Evolutionary conservation across 108 stramenopile species (phyloP).

Genomic region (Mayamaea pseudoterrestris): DNA sequence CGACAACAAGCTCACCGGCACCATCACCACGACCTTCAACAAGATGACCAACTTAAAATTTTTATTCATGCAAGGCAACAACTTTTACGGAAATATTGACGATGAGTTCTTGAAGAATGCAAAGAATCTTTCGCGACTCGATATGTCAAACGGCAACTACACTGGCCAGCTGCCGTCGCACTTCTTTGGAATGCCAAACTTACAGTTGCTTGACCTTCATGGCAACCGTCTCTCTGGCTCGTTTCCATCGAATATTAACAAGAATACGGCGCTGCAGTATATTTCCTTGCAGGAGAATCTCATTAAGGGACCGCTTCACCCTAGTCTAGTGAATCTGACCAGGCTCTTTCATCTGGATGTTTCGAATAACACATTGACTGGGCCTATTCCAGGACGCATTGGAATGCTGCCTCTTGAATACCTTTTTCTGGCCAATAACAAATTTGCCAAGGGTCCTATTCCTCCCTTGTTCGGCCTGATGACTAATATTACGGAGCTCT

Average conservation of each 20-base stretch:
- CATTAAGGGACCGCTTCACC: conserved; percentile 2
- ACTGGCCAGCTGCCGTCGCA: conserved; percentile 16
- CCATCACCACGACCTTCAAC: conserved; percentile 10
- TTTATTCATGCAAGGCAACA: conserved; percentile 25
- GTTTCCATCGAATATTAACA: conserved; percentile 6
- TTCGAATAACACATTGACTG: conserved; percentile 9
- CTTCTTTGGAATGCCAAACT: conserved; percentile 16
- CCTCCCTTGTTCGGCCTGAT: not conserved
- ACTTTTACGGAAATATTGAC: conserved; percentile 16
- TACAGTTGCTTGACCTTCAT: conserved; percentile 24
- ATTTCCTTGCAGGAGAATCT: conserved; percentile 14
- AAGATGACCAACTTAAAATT: conserved; percentile 12
- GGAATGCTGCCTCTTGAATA: not conserved
- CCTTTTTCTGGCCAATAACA: not conserved
- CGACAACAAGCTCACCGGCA: conserved; percentile 24
- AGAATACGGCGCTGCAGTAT: conserved; percentile 11
- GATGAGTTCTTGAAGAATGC: not conserved
- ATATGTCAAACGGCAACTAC: conserved; percentile 23
- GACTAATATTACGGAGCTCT: not conserved
- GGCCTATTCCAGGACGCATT: conserved; percentile 10
- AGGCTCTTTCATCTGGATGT: not conserved
- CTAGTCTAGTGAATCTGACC: conserved; percentile 1
- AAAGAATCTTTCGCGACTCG: conserved; percentile 15
- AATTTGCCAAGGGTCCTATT: not conserved
- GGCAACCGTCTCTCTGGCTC: conserved; percentile 11